These are phyloP conservation scores for Ogataea hybrid DNA, from an alignment of 1,139 yeast species.

Conservation along the genomic window DNA sequence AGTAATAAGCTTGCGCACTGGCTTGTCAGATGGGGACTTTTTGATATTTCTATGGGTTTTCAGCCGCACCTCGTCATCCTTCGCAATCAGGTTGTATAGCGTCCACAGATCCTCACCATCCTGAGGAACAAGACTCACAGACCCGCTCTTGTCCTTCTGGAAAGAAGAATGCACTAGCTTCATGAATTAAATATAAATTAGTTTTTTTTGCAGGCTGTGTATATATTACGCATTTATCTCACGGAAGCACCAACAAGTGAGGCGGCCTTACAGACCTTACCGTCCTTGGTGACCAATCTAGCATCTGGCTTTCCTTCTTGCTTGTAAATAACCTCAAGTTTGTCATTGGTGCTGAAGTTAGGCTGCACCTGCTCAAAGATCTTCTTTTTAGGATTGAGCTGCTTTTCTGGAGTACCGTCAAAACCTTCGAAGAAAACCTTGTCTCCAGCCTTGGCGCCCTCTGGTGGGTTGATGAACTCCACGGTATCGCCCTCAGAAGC, in stretches of 20 bases:
- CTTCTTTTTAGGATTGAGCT: slow-evolving; percentile 97
- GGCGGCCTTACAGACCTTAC: slow-evolving; percentile 68
- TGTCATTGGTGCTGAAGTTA: slow-evolving; percentile 74
- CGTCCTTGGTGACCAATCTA: slow-evolving; percentile 73
- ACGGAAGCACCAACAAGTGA: slow-evolving; percentile 69
- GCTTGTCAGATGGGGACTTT: slow-evolving; percentile 36
- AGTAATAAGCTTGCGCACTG: slow-evolving; percentile 51
- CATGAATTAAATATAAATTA: slow-evolving; percentile 35
- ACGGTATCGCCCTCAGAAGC: slow-evolving; percentile 71
- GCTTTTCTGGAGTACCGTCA: slow-evolving; percentile 86
- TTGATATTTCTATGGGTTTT: slow-evolving; percentile 67
- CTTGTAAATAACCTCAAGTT: slow-evolving; percentile 75
- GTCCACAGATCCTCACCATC: slow-evolving; percentile 95
- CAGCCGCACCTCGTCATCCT: slow-evolving; percentile 71
- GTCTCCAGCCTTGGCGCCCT: slow-evolving; percentile 94
- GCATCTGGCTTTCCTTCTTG: slow-evolving; percentile 75
- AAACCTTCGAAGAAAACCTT: slow-evolving; percentile 91
- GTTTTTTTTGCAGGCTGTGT: slow-evolving; percentile 2
- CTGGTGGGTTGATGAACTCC: slow-evolving; percentile 94
- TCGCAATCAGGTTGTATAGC: slow-evolving; percentile 72
- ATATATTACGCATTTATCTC: slow-evolving; percentile 32
- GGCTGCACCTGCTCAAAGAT: slow-evolving; percentile 97
- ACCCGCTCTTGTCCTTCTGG: slow-evolving; percentile 65
- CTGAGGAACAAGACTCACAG: slow-evolving; percentile 68
- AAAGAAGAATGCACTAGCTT: slow-evolving; percentile 50